These are phyloP conservation scores for Avena atlantica DNA, from an alignment of 176 grass and related monocot species.

Conservation along the genomic window DNA sequence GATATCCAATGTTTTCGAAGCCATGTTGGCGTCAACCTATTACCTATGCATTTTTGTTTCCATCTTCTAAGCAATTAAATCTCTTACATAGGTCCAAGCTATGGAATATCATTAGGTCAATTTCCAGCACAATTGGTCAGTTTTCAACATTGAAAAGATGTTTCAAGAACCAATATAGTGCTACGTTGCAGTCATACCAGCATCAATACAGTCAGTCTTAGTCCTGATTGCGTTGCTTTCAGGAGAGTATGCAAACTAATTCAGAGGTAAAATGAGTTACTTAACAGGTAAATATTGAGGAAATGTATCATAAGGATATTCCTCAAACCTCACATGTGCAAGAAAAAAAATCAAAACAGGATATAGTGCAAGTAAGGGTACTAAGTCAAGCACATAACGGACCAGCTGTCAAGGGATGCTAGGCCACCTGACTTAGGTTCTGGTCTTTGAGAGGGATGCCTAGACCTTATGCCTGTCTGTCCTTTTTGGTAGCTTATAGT, in stretches of 20 bases:
- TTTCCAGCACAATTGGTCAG: not conserved
- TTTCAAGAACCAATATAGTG: not conserved
- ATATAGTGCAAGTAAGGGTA: not conserved
- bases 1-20: not conserved
- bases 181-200: not conserved
- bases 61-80: not conserved
- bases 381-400: conserved; percentile 14
- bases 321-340: not conserved
- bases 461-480: not conserved
- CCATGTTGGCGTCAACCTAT: not conserved
- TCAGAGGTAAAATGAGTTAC: not conserved
- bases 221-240: not conserved
- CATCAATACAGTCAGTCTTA: not conserved
- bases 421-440: conserved; percentile 1
- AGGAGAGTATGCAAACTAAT: conserved; percentile 6
- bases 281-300: not conserved
- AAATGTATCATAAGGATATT: conserved; percentile 1
- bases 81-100: not conserved
- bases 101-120: not conserved
- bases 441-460: not conserved
- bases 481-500: not conserved
- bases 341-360: not conserved
- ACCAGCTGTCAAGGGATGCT: not conserved
- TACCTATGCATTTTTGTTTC: conserved; percentile 3
- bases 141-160: not conserved